These are phyloP conservation scores for Daphne laureola DNA, from an alignment of 441 rosid genomes.

Conservation along the genomic window DNA sequence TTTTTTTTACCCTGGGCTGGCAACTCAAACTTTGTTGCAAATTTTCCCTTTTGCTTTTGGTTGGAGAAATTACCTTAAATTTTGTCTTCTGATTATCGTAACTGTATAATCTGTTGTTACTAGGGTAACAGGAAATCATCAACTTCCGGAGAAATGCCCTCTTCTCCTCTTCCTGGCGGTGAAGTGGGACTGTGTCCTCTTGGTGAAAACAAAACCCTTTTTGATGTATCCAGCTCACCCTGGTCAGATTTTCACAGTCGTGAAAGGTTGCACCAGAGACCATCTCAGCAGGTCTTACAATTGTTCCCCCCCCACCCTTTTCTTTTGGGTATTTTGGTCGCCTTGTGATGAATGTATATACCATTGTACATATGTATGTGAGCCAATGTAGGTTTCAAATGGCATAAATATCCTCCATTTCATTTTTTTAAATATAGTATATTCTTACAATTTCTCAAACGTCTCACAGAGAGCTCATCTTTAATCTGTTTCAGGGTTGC, in stretches of 20 bases:
- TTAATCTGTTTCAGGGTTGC: constrained; percentile 43
- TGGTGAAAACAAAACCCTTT: constrained; percentile 31
- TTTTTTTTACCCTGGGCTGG: too few species aligned
- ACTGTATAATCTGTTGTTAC: constrained; percentile 10
- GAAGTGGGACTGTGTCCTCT: constrained; percentile 46
- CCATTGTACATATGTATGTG: too few species aligned
- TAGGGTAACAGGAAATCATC: constrained; percentile 48
- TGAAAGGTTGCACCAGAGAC: constrained; percentile 61
- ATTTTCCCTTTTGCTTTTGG: too few species aligned
- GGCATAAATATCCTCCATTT: too few species aligned
- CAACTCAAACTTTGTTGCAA: too few species aligned
- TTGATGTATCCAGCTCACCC: constrained; percentile 58
- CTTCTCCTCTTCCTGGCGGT: constrained; percentile 29
- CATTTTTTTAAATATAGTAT: too few species aligned
- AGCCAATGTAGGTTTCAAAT: too few species aligned
- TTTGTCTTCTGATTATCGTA: too few species aligned
- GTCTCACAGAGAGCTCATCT: constrained; percentile 6
- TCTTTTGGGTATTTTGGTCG: not conserved
- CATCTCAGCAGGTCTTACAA: constrained; percentile 48
- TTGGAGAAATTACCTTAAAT: too few species aligned
- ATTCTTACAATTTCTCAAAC: not conserved
- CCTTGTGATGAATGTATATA: not conserved
- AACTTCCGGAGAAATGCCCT: constrained; percentile 27
- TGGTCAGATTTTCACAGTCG: constrained; percentile 65
- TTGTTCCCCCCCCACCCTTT: not conserved